These are phyloP conservation scores for Phytophthora rubi DNA, from an alignment of 352 stramenopile genomes.

Conservation along the genomic window DNA sequence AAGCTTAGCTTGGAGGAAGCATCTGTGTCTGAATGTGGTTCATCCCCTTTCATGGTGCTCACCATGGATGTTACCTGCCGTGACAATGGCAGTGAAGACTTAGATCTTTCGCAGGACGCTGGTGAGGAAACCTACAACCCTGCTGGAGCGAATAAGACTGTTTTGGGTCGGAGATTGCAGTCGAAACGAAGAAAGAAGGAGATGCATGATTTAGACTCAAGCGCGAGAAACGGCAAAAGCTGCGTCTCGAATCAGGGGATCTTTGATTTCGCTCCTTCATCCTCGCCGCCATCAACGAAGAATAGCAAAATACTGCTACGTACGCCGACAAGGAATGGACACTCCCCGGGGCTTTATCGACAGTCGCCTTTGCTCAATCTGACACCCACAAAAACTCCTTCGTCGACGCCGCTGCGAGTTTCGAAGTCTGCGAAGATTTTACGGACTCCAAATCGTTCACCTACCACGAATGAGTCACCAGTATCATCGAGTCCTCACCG, in stretches of 20 bases:
- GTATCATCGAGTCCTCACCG: constrained; percentile 19
- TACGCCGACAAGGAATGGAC: constrained; percentile 28
- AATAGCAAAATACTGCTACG: constrained; percentile 17
- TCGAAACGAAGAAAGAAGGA: constrained; percentile 30
- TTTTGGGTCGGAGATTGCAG: neutral
- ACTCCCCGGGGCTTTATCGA: constrained; percentile 16
- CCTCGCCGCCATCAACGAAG: constrained; percentile 14
- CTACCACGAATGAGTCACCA: constrained; percentile 7
- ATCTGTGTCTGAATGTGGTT: neutral
- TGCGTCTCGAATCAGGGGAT: neutral
- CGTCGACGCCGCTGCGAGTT: constrained; percentile 19
- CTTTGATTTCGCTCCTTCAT: constrained; percentile 10
- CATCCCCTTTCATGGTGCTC: constrained; percentile 20
- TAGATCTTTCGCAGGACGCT: constrained; percentile 27
- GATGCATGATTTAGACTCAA: neutral
- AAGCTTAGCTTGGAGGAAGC: constrained; percentile 1
- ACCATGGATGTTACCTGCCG: constrained; percentile 36
- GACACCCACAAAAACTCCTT: constrained; percentile 31
- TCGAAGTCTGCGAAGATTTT: constrained; percentile 13
- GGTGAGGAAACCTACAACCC: neutral
- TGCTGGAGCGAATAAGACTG: neutral
- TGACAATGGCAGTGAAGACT: constrained; percentile 21
- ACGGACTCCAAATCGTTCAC: constrained; percentile 6
- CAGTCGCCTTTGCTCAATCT: constrained; percentile 27
- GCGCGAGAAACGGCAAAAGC: neutral